These are phyloP conservation scores for Picochlorum sp. DNA, from an alignment of 139 green algal species.

Conservation along the genomic window DNA sequence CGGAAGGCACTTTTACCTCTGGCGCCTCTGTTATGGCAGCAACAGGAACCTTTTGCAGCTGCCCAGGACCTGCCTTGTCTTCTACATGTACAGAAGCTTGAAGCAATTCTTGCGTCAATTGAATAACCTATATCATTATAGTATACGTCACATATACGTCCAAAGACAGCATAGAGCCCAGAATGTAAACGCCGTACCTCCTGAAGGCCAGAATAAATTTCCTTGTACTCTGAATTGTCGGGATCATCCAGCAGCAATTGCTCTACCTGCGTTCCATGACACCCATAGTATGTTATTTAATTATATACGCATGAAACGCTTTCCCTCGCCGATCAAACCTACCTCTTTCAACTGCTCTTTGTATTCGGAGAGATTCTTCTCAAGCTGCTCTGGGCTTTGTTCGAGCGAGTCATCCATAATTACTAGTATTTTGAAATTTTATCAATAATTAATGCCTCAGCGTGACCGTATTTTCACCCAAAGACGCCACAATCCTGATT, in stretches of 20 bases:
- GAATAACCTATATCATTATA: slow-evolving; percentile 46
- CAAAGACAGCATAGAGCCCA: too few relatives aligned
- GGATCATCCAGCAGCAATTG: slow-evolving; percentile 58
- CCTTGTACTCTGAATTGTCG: slow-evolving; percentile 59
- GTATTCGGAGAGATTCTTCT: slow-evolving; percentile 10
- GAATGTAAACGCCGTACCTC: slow-evolving; percentile 32
- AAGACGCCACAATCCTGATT: too few relatives aligned
- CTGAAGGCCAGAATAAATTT: slow-evolving; percentile 55
- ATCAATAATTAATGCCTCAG: too few relatives aligned
- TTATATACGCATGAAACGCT: not conserved
- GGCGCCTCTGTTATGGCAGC: not conserved
- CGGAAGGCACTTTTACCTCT: slow-evolving; percentile 23
- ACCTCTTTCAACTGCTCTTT: slow-evolving; percentile 7
- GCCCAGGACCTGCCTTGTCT: slow-evolving; percentile 1
- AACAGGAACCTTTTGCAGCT: not conserved
- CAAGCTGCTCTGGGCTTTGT: slow-evolving; percentile 5
- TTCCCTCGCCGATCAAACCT: not conserved
- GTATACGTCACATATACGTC: too few relatives aligned
- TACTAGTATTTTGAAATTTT: not conserved
- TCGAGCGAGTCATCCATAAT: not conserved
- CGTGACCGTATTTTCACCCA: too few relatives aligned
- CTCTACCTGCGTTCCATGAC: slow-evolving; percentile 44
- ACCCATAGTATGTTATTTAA: too few relatives aligned
- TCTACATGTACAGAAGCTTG: slow-evolving; percentile 32
- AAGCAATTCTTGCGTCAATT: slow-evolving; percentile 63